Base-by-base conservation (phyloP, 2,329 filamentous ascomycete species). In the Corinectria fuckeliana region DNA sequence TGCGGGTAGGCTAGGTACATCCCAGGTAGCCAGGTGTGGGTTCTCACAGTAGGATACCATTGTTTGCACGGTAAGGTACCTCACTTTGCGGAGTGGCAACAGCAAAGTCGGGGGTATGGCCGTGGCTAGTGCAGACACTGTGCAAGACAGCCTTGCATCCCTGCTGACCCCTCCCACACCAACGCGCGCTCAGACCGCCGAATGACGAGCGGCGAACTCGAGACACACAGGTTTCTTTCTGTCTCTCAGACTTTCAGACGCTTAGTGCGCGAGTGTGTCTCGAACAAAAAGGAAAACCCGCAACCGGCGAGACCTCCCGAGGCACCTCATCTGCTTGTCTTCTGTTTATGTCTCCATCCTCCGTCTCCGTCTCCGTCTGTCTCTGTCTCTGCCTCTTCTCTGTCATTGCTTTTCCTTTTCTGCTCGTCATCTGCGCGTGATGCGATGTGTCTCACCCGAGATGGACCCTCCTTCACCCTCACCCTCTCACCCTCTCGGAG, bases 1-100 rank as follows among this genome's bases (percentile, higher is more conserved):
- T 51, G 44, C 58, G 58, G 58, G 55, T 52, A 48, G 55, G 20
- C 49, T 52, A 58, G 48, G 32, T 60, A 41, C n/a, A n/a, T 28
- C 32, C 55, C 44, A 58, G 48, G 21, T 50, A 23, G 55, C n/a
- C n/a, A n/a, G 28, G 47, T 30, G 7, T 28, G 45, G 25, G 32
- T 30, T 23, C 32, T 13, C 20, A 58, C 55, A 58, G 55, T 58
- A 28, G 9, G 2, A 9, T 5, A 5, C 4, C 1, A 5, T 2
- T 11, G 11, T 32, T 34, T 5, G 18, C 28, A 49, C 39, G 42
- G 28, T 26, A 34, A 25, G 20, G 9, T 21, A 44, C 38, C 20
- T 44, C 7, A 18, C 3, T 3, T 4, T 4, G 6, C n/a, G 18
- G n/a, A 10, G 42, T 3, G 13, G 11, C 16, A 8, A 25, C 20